Evolutionary conservation across 768 basidiomycete genomes (phyloP), one percentile per base, ranked within the genome.

Genomic region (Rhizopogon vulgaris): DNA sequence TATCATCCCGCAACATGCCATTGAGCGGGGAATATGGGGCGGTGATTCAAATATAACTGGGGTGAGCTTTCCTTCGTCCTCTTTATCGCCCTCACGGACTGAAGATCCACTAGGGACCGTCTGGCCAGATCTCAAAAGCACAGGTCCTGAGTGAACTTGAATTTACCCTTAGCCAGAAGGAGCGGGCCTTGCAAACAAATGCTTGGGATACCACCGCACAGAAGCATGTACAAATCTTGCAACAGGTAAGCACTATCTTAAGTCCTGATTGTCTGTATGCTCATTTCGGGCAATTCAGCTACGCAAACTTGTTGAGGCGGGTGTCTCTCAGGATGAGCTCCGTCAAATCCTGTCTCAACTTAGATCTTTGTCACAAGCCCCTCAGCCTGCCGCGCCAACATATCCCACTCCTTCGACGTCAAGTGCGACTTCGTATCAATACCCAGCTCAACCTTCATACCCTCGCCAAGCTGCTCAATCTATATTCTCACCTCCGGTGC

Each of bases 61-160:
- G 32, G 78, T 79, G 60, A 58, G 78, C 72, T 39, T 39, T 36
- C 53, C 22, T 43, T 39, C 14, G 17, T 52, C 37, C n/a, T 15
- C 4, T 7, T 40, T 18, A 4, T 22, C 40, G 2, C 6, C 22
- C n/a, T 51, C 49, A 32, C 25, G 38, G 39, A 41, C 38, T 60
- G 50, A 48, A 52, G 48, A n/a, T 48, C 40, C 11, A 52, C 4
- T 56, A 60, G 52, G 66, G 66, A 52, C 67, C 70, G 42, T 68
- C 73, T 6, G 68, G 73, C 14, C 72, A 80, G 56, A 77, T 90
- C 30, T 83, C 85, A 7, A 85, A 85, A 65, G 73, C 81, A 1
- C 89, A 91, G 68, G 93, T 95, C 4, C 74, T 92, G 5, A 83
- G 83, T 45, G 90, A 93, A 66, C 73, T 94, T 3, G 86, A 94